Conservation (phyloP, 2,329 filamentous ascomycete species). For the Fusarium sp. region DNA sequence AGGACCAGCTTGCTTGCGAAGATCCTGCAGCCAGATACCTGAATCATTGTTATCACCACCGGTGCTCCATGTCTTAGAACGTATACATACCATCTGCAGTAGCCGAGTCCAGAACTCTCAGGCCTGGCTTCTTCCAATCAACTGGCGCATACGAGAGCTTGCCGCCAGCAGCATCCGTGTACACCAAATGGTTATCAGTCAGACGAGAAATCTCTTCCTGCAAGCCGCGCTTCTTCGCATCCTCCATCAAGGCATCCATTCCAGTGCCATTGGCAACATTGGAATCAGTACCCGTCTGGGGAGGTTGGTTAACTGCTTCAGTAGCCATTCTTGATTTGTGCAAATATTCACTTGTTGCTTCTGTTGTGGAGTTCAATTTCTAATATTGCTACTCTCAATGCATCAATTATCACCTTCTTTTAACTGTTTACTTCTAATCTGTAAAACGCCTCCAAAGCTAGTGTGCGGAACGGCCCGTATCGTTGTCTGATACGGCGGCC, state of each 20-base stretch:
- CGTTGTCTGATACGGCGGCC: not conserved
- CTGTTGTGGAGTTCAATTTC: not conserved
- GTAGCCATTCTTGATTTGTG: not conserved
- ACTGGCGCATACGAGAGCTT: not conserved
- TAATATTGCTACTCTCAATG: not conserved
- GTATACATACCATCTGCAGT: not conserved
- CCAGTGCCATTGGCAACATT: constrained; percentile 1
- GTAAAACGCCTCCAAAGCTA: not conserved
- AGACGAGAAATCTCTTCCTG: not conserved
- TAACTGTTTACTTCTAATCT: not conserved
- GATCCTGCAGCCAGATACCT: not conserved
- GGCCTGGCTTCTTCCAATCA: not conserved
- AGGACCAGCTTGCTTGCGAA: not conserved
- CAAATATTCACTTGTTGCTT: not conserved
- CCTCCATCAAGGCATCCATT: constrained; percentile 1
- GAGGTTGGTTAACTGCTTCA: not conserved
- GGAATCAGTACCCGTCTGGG: not conserved
- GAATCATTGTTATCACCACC: accelerated
- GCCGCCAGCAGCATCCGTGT: not conserved
- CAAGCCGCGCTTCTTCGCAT: not conserved
- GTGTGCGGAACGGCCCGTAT: not conserved
- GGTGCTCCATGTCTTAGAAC: accelerated
- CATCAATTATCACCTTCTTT: not conserved
- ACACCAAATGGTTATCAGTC: not conserved
- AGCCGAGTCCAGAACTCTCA: not conserved